Conservation (phyloP, 441 rosid genomes). For the Adansonia grandidieri region DNA sequence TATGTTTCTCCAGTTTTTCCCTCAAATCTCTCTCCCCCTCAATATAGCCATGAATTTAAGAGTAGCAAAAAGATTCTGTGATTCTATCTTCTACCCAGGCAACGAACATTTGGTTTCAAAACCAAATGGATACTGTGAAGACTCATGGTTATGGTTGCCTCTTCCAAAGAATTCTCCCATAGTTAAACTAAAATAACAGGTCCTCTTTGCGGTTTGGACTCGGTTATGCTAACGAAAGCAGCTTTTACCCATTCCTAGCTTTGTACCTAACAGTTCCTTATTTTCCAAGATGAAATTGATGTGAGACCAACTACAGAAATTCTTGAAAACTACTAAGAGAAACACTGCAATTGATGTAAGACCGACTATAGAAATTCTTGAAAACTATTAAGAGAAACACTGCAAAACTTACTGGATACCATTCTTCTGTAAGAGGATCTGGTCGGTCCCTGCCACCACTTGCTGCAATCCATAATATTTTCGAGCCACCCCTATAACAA, state of each 20-base stretch:
- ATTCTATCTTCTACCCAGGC: not conserved
- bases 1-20: not conserved
- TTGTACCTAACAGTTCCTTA: not conserved
- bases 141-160: not conserved
- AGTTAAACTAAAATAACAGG: not conserved
- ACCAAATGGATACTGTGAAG: not conserved
- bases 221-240: not conserved
- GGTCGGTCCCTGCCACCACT: slow-evolving; percentile 99
- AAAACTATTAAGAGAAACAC: slow-evolving; percentile 7
- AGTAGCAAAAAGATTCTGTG: not conserved
- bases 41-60: not conserved
- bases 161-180: not conserved
- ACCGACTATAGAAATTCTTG: not conserved
- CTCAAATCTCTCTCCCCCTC: not conserved
- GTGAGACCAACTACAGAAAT: not conserved
- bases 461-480: slow-evolving; percentile 91
- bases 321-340: not conserved
- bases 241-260: not conserved
- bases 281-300: not conserved
- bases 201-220: no score
- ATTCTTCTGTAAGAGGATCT: slow-evolving; percentile 77
- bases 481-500: slow-evolving; percentile 72
- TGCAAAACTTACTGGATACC: slow-evolving; percentile 75
- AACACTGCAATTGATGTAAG: slow-evolving; percentile 12
- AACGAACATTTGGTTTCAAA: slow-evolving; percentile 9